Percentiles rank a stretch among this genome's conserved stretches.
These are phyloP conservation scores for Rhizopus microsporus DNA, from an alignment of 371 early-diverging fungal species.

Conservation along the genomic window DNA sequence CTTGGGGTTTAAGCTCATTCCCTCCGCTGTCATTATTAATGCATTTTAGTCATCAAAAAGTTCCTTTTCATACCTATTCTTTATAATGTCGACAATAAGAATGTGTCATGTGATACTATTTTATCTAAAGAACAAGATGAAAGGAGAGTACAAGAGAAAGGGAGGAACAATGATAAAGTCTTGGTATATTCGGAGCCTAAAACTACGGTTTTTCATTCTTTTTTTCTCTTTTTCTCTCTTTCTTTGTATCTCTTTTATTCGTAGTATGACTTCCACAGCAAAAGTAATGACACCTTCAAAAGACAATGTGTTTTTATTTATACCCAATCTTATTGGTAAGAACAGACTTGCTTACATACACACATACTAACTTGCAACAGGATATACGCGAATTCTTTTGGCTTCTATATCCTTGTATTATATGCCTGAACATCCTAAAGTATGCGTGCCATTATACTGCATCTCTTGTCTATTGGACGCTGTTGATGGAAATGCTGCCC, in stretches of 20 bases:
- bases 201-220: not conserved
- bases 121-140: not conserved
- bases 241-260: constrained; percentile 11
- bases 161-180: constrained; percentile 1
- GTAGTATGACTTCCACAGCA: constrained; percentile 11
- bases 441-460: constrained; percentile 77
- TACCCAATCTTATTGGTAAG: constrained; percentile 90
- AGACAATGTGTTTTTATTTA: constrained; percentile 81
- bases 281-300: constrained; percentile 16
- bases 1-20: no score
- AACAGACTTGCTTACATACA: not conserved
- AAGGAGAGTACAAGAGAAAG: not conserved
- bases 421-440: constrained; percentile 72
- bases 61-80: no score
- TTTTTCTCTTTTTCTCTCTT: constrained; percentile 12
- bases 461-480: constrained; percentile 93
- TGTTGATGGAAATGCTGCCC: constrained; percentile 93
- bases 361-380: constrained; percentile 32
- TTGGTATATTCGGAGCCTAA: not conserved
- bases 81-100: no score
- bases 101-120: no score
- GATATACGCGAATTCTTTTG: constrained; percentile 86
- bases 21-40: no score
- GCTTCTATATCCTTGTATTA: constrained; percentile 73
- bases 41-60: no score